A percentile compares a stretch with the other conserved stretches of the same genome.
phyloP scores from a whole-genome alignment of 2,329 filamentous ascomycete species.

The Paraphaeosphaeria minitans region DNA sequence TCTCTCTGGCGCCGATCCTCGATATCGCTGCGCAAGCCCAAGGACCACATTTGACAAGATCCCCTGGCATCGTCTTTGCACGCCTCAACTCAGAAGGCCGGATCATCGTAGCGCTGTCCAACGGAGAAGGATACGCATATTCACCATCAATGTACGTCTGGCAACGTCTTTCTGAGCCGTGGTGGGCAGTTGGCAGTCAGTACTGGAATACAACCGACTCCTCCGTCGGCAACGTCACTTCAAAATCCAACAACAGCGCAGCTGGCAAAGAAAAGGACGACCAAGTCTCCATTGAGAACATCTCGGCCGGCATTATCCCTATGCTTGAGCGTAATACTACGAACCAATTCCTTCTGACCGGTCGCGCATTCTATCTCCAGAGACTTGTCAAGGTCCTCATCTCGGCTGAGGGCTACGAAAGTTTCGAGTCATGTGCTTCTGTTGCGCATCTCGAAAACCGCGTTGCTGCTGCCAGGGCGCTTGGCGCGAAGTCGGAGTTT shows the following conservation, averaged over 20 bases:
- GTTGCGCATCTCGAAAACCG: constrained; percentile 96
- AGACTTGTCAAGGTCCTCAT: constrained; percentile 88
- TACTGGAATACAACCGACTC: constrained; percentile 99
- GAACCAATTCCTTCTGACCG: constrained; percentile 87
- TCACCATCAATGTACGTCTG: constrained; percentile 83
- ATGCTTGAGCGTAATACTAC: constrained; percentile 94
- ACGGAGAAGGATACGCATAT: constrained; percentile 93
- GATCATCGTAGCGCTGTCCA: constrained; percentile 87
- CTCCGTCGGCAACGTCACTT: constrained; percentile 79
- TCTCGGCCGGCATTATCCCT: constrained; percentile 91
- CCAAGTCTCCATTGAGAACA: constrained; percentile 60
- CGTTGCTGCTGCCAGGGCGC: constrained; percentile 82
- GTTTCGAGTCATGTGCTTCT: constrained; percentile 86
- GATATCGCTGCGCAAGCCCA: constrained; percentile 84
- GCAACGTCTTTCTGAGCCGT: constrained; percentile 94
- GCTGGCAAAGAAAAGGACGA: constrained; percentile 50
- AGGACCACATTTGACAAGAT: constrained; percentile 76
- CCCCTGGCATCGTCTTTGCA: constrained; percentile 86
- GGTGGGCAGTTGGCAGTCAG: constrained; percentile 97
- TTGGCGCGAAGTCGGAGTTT: constrained; percentile 91
- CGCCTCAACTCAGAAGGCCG: constrained; percentile 87
- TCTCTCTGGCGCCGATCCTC: constrained; percentile 85
- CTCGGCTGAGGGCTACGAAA: constrained; percentile 87
- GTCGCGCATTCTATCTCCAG: constrained; percentile 88
- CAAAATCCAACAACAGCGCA: constrained; percentile 52